Evolutionary conservation across 2,329 filamentous ascomycete genomes (phyloP), one percentile per base, ranked within the genome.

Genomic region (Daldinia sp.): DNA sequence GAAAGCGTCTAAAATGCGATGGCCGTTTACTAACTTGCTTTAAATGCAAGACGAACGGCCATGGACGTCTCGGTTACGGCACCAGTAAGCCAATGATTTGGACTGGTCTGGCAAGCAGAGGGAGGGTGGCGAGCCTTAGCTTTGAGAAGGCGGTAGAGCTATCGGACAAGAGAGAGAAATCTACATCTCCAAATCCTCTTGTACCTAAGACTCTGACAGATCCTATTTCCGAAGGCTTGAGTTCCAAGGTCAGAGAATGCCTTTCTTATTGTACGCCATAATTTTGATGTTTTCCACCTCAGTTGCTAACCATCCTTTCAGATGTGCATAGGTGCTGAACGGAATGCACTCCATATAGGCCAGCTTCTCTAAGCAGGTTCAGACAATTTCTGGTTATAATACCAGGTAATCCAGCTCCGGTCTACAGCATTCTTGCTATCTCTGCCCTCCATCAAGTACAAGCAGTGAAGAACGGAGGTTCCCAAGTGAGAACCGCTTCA

Each of bases 21-120:
- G 57, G 50, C 7, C 19, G 50, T 50, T 45, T 60, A 15, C 57
- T 41, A 4, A 54, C 50, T 34, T 60, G 57, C 50, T 60, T 55
- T 11, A 60, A 60, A 50, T 60, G 41, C 7, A 60, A 35, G 15
- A 41, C 9, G 13, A 29, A 45, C 3, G 50, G 30, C 17, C 30
- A 43, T 15, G 39, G 55, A 34, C 55, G 57, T 45, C 54, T 58
- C 5, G 54, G 54, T 2, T 58, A 58, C 23, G 34, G 45, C 54
- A 13, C 21, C 21, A 58, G 43, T 13, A 58, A 43, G 10, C 54
- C 54, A n/a, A 17, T 58, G n/a, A 25, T 58, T 5, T 58, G 54
- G 57, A 34, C 49, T 3, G 49, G 57, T 7, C 3, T 54, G 7
- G 37, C 49, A 32, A 54, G 57, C 29, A 60, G 57, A 13, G 57